Conservation (phyloP, 1,284 basidiomycete species). For the Tylopilus orsonianus region DNA sequence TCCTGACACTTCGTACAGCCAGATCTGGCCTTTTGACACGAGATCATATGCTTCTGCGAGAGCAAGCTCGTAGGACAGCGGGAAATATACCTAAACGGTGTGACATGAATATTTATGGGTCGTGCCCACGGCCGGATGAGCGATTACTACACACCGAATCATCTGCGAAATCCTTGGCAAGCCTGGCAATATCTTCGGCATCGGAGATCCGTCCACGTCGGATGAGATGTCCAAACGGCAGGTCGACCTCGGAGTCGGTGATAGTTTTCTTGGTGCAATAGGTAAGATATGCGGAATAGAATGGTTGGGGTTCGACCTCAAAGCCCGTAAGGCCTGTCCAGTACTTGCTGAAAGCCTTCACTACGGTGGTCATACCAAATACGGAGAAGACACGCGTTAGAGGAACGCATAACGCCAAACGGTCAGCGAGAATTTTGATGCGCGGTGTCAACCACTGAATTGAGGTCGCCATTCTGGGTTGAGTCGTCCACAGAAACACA, state of each 20-base stretch:
- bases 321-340: slow-evolving; percentile 60
- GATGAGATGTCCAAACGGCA: slow-evolving; percentile 33
- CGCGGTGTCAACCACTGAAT: slow-evolving; percentile 39
- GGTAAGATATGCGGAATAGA: slow-evolving; percentile 63
- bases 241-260: slow-evolving; percentile 29
- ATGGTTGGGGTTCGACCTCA: slow-evolving; percentile 42
- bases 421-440: slow-evolving; percentile 36
- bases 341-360: slow-evolving; percentile 44
- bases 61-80: slow-evolving; percentile 44
- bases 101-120: slow-evolving; percentile 5
- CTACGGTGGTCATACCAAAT: slow-evolving; percentile 54
- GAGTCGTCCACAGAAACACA: slow-evolving; percentile 51
- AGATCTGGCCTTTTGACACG: slow-evolving; percentile 53
- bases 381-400: slow-evolving; percentile 63
- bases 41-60: slow-evolving; percentile 50
- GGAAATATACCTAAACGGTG: slow-evolving; percentile 52
- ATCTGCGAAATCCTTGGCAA: slow-evolving; percentile 57
- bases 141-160: slow-evolving; percentile 48
- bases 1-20: slow-evolving; percentile 53
- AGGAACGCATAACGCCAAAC: slow-evolving; percentile 39
- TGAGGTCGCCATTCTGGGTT: slow-evolving; percentile 28
- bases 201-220: slow-evolving; percentile 49
- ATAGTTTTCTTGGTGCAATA: slow-evolving; percentile 52
- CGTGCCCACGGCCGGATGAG: no score
- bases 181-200: slow-evolving; percentile 42